phyloP scores from a whole-genome alignment of 2,329 filamentous ascomycete genomes.

The Lecanicillium sp. region DNA sequence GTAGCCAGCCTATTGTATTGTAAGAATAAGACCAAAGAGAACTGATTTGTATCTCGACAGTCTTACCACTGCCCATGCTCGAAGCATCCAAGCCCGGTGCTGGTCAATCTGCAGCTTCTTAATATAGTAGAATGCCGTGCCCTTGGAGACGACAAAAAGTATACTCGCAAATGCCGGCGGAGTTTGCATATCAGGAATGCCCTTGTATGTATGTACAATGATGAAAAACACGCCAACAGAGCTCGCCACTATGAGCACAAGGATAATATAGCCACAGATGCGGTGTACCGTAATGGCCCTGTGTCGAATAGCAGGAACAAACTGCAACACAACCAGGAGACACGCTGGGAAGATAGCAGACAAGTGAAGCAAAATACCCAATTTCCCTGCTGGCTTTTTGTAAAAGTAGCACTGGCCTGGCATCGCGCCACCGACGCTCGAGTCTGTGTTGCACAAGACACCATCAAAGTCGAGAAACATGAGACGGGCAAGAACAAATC shows the following conservation, averaged over 20 bases:
- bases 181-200: conserved; percentile 12
- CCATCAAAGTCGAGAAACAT: conserved; percentile 36
- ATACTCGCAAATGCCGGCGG: conserved; percentile 31
- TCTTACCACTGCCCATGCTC: conserved; percentile 37
- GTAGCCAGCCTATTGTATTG: neutral
- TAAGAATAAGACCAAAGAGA: neutral
- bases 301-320: conserved; percentile 34
- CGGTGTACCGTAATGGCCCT: conserved; percentile 43
- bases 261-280: conserved; percentile 45
- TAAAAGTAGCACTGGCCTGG: conserved; percentile 31
- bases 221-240: conserved; percentile 43
- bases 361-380: conserved; percentile 35
- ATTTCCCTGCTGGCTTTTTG: conserved; percentile 13
- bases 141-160: conserved; percentile 28
- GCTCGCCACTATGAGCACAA: conserved; percentile 33
- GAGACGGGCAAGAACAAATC: conserved; percentile 38
- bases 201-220: conserved; percentile 8
- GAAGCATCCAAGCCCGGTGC: conserved; percentile 52
- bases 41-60: neutral
- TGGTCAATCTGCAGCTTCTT: conserved; percentile 50
- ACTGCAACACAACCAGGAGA: conserved; percentile 34
- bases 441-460: conserved; percentile 14
- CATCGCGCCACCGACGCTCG: conserved; percentile 7
- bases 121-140: conserved; percentile 43
- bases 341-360: conserved; percentile 30